Base-by-base conservation (phyloP, 805 yeast species). In the Myxozyma melibiosi region DNA sequence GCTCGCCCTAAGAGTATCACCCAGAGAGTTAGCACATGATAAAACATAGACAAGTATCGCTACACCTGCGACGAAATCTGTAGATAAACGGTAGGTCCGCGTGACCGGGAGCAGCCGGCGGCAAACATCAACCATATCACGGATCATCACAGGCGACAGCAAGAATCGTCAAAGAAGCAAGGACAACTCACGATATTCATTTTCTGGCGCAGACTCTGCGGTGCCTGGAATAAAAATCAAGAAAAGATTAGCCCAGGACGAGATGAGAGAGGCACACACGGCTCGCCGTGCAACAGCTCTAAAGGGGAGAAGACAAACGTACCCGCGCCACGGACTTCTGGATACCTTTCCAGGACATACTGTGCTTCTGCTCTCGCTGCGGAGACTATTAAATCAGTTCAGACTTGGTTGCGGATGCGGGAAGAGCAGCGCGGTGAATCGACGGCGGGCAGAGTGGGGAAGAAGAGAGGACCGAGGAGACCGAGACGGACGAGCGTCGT, bases 161-260 rank as follows among this genome's bases (percentile, higher is more conserved):
- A 24, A 35, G 37, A n/a, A 24, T 24, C 24, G 16, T 30, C 33
- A n/a, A 28, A 20, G 25, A 28, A 28, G 24, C 35, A 35, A 11
- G 8, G 25, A 14, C 7, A 9, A 58, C 66, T 35, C 52, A 65
- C 96, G 89, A 90, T 90, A 74, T 94, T 86, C 75, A 94, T 73
- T 80, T 90, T 90, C 74, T 88, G 96, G 66, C 94, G 86, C 72
- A 94, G 79, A 65, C 80, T 82, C 74, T 94, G 98, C 43, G 99
- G 99, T 6, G 97, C 77, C 64, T 55, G 40, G 2, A 13, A 14
- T 13, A 42, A 18, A n/a, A 35, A n/a, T n/a, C 27, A 37, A 6
- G 27, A 4, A 34, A 4, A 22, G n/a, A 44, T 31, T 2, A 41
- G 34, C 28, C 42, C 34, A 24, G 8, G 24, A 30, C 3, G 13